Conservation (phyloP, 2,329 filamentous ascomycete species). For the Stemphylium beticola region DNA sequence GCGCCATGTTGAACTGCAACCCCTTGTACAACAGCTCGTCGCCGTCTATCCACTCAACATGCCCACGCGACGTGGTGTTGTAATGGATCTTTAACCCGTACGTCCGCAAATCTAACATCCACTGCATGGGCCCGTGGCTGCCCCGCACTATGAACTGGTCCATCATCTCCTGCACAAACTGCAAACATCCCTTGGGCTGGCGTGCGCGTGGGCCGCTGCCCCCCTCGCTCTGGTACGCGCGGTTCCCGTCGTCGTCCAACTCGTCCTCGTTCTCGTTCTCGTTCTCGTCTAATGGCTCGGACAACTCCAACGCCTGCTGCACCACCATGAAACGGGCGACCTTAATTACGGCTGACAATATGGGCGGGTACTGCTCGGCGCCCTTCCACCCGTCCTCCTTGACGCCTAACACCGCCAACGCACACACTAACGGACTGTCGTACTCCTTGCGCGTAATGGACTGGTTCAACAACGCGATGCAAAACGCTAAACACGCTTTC, state of each 20-base stretch:
- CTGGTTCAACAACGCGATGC: conserved; percentile 24
- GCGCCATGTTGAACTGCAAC: conserved; percentile 2
- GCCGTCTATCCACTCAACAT: background rate
- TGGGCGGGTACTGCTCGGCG: conserved; percentile 20
- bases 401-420: conserved; percentile 28
- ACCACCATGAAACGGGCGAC: conserved; percentile 26
- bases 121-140: conserved; percentile 19
- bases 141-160: conserved; percentile 20
- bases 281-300: no score
- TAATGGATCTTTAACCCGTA: conserved; percentile 21
- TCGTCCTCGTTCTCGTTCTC: background rate
- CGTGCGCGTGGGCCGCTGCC: background rate
- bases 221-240: no score
- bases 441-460: conserved; percentile 21
- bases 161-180: conserved; percentile 22
- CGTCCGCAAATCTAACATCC: conserved; percentile 21
- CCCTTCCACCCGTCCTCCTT: conserved; percentile 5
- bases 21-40: conserved; percentile 7
- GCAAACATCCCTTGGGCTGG: conserved; percentile 16
- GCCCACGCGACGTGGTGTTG: conserved; percentile 13
- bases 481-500: no score
- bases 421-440: conserved; percentile 24
- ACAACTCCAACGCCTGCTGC: conserved; percentile 23
- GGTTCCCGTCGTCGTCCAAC: no score
- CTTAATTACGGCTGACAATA: conserved; percentile 28